A percentile compares a stretch with the other conserved stretches of the same genome.
These are phyloP conservation scores for Pittosporum tobira DNA, from an alignment of 129 eudicot species.

Conservation along the genomic window DNA sequence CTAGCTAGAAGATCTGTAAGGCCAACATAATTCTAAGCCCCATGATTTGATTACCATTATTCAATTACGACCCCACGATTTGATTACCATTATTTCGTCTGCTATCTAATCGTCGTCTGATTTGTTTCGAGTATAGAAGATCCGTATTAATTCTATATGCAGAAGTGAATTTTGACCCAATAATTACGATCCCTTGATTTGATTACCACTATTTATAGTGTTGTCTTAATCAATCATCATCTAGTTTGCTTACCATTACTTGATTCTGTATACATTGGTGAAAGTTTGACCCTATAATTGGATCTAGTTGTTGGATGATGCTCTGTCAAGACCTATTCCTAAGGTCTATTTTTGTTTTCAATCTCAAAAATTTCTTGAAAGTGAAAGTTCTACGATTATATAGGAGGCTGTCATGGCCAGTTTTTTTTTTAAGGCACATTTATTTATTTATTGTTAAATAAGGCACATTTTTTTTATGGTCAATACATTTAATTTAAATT, in stretches of 20 bases:
- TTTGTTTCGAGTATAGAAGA: neutral
- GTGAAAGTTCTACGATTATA: too few species aligned
- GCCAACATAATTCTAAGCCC: neutral
- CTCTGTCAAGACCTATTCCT: too few species aligned
- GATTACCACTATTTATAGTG: too few species aligned
- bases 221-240: too few species aligned
- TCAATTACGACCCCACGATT: neutral
- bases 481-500: too few species aligned
- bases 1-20: neutral
- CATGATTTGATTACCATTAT: neutral
- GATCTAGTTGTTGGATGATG: neutral
- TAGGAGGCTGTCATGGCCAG: too few species aligned
- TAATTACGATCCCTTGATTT: too few species aligned
- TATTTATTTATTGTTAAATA: too few species aligned
- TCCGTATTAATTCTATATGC: neutral
- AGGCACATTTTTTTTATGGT: too few species aligned
- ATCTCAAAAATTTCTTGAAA: too few species aligned
- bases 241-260: too few species aligned
- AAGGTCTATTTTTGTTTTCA: neutral
- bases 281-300: neutral
- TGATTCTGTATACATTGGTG: neutral
- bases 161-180: neutral
- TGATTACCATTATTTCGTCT: neutral
- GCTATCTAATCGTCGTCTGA: neutral
- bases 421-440: too few species aligned